Evolutionary conservation across 2,329 filamentous ascomycete genomes (phyloP).

Genomic region (Calonectria crousiana): DNA sequence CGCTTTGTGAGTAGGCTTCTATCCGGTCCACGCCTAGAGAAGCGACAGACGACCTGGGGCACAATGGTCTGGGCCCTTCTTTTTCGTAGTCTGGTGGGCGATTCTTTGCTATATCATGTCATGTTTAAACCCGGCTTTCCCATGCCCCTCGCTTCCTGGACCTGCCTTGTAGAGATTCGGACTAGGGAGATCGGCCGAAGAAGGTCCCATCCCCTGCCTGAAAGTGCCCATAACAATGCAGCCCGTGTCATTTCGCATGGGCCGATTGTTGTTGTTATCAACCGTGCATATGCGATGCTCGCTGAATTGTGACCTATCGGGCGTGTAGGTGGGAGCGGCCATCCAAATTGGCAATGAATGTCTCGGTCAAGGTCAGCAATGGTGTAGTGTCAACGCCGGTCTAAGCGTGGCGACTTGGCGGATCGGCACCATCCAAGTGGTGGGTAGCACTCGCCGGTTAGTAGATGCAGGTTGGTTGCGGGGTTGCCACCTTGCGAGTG

Average conservation of each 20-base stretch:
- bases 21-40: neutral
- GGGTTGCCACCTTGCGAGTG: neutral
- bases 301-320: neutral
- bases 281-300: neutral
- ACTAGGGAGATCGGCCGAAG: slow-evolving; percentile 21
- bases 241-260: slow-evolving; percentile 17
- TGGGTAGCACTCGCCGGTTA: slow-evolving; percentile 25
- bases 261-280: slow-evolving; percentile 5
- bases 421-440: slow-evolving; percentile 34
- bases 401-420: slow-evolving; percentile 16
- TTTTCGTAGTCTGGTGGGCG: neutral
- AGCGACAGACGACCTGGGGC: neutral
- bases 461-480: neutral
- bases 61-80: neutral
- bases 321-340: neutral
- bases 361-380: slow-evolving; percentile 13
- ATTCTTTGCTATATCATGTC: neutral
- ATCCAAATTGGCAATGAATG: neutral
- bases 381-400: slow-evolving; percentile 5
- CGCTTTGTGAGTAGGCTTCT: neutral
- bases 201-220: neutral
- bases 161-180: slow-evolving; percentile 17
- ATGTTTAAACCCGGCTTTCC: neutral
- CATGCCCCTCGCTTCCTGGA: neutral
- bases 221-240: neutral